Conservation (phyloP, 345 rosid species). For the Eucalyptus rudis region DNA sequence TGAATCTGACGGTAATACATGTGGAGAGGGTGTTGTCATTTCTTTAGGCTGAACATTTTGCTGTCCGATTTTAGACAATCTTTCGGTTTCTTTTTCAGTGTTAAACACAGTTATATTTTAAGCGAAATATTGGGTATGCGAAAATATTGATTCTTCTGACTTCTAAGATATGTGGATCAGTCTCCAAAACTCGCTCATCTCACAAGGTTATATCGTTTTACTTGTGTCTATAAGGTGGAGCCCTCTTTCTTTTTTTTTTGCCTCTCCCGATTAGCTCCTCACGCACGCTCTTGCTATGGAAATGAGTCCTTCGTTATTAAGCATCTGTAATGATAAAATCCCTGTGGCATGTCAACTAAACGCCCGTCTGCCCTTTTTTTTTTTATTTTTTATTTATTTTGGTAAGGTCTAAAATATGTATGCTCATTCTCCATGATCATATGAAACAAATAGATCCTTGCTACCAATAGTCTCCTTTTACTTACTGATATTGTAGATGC, state of each 20-base stretch:
- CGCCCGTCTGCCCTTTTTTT: neutral
- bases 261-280: neutral
- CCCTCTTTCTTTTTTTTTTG: neutral
- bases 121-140: neutral
- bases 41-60: neutral
- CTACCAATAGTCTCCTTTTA: neutral
- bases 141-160: neutral
- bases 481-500: neutral
- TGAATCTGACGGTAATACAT: slow-evolving; percentile 1
- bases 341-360: neutral
- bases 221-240: neutral
- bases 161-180: neutral
- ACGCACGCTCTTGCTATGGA: neutral
- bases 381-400: too few relatives aligned
- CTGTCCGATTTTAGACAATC: neutral
- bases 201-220: neutral
- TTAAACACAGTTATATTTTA: neutral
- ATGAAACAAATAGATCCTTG: neutral
- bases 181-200: neutral
- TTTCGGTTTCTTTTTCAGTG: neutral
- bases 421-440: neutral
- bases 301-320: neutral
- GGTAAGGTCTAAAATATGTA: neutral
- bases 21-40: neutral
- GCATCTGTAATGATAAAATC: neutral